phyloP scores from a whole-genome alignment of 768 basidiomycete genomes.

The Mycena alexandri region DNA sequence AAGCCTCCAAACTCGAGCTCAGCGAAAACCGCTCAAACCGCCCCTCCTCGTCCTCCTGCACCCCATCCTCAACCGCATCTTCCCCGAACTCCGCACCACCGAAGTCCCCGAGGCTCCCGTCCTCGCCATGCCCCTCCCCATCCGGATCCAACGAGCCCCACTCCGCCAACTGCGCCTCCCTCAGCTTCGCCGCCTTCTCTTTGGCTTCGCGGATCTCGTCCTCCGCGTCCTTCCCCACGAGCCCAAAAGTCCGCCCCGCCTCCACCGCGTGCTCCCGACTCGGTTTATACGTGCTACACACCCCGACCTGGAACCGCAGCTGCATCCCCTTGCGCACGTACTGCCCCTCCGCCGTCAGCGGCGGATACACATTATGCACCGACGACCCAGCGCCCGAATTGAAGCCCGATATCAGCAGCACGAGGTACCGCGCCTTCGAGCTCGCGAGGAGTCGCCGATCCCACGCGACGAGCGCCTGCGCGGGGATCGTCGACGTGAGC shows the following conservation, averaged over 20 bases:
- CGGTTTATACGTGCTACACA: slow-evolving; percentile 73
- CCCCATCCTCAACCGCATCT: not conserved
- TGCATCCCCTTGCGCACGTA: slow-evolving; percentile 51
- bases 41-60: slow-evolving; percentile 49
- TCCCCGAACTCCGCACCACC: slow-evolving; percentile 29
- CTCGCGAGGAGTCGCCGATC: slow-evolving; percentile 68
- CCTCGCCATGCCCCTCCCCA: slow-evolving; percentile 3
- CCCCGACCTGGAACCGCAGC: slow-evolving; percentile 72
- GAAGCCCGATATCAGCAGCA: slow-evolving; percentile 73
- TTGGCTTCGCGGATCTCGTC: slow-evolving; percentile 48
- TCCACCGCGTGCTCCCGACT: slow-evolving; percentile 58
- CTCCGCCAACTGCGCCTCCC: slow-evolving; percentile 44
- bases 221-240: slow-evolving; percentile 59
- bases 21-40: slow-evolving; percentile 73
- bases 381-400: slow-evolving; percentile 39
- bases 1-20: slow-evolving; percentile 70
- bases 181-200: slow-evolving; percentile 49
- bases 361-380: slow-evolving; percentile 57
- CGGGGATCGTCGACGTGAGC: slow-evolving; percentile 65
- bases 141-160: slow-evolving; percentile 39
- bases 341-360: slow-evolving; percentile 58
- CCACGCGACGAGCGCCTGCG: slow-evolving; percentile 81
- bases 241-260: slow-evolving; percentile 62
- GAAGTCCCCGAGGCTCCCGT: too few relatives aligned
- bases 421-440: slow-evolving; percentile 67